phyloP scores from a whole-genome alignment of 83 land plant species.

The Diphasiastrum complanatum region DNA sequence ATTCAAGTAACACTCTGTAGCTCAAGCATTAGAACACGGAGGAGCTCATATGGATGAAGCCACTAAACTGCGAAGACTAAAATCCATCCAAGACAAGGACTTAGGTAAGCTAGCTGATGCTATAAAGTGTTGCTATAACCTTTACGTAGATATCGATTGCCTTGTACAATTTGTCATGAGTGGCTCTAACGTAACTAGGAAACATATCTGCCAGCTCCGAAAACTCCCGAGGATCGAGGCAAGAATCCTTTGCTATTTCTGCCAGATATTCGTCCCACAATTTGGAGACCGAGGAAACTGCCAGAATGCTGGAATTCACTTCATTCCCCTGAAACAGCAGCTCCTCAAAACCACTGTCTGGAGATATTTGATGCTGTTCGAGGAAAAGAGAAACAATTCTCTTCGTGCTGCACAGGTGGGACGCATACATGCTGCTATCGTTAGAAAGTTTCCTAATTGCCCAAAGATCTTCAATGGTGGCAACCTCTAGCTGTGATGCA shows the following conservation, averaged over 20 bases:
- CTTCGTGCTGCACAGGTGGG: constrained; percentile 9
- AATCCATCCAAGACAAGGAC: background rate
- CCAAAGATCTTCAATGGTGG: constrained; percentile 3
- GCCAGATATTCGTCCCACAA: constrained; percentile 13
- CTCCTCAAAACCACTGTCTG: too few relatives aligned
- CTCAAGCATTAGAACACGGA: background rate
- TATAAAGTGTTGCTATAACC: background rate
- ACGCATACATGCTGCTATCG: background rate
- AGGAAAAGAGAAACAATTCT: background rate
- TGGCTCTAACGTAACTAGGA: background rate
- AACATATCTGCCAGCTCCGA: background rate
- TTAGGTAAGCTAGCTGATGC: background rate
- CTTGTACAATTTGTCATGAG: constrained; percentile 10
- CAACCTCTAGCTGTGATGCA: constrained; percentile 7
- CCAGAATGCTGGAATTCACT: too few relatives aligned
- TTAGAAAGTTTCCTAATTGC: background rate
- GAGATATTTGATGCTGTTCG: constrained; percentile 2
- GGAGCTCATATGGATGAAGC: background rate
- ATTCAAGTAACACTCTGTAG: background rate
- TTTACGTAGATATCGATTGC: constrained; percentile 9
- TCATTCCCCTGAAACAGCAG: too few relatives aligned
- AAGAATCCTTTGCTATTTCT: background rate
- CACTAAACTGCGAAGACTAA: background rate
- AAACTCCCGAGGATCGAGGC: background rate
- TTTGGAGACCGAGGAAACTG: background rate